Evolutionary conservation across 2,329 filamentous ascomycete genomes (phyloP), one percentile per base, ranked within the genome.

Genomic region (Cladosporium oxysporum): DNA sequence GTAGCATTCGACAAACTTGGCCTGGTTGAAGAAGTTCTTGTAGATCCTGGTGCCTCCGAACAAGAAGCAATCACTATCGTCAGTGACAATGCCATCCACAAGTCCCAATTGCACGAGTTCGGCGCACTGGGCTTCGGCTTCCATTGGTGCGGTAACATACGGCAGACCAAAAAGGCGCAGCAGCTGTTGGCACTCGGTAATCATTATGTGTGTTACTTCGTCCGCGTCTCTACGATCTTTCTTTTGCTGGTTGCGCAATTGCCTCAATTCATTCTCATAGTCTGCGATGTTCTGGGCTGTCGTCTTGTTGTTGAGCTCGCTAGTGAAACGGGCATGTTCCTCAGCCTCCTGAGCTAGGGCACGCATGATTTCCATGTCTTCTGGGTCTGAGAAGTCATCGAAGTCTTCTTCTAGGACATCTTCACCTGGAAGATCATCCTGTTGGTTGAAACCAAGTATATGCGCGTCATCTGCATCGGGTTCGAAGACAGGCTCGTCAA

Each of bases 1-100:
- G 76, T 98, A 99, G 79, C 95, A 98, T 80, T 99, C 95, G 50
- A 99, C 95, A 72, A 92, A 96, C 76, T 99, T 99, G 78, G 95
- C 95, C 72, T 92, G 90, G 79, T 97, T 99, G 83, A 99, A 99
- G 93, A 99, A 96, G 82, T 99, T 99, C 79, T 99, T 99, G 84
- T 99, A 99, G 26, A 99, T 91, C 21, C 94, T 86, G 0, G 93
- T 99, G 44, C 95, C 96, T 21, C 95, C 96, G 77, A 99, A 99
- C 0, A 99, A 85, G 74, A 99, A 99, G 0, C 90, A 96, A 81
- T 99, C 95, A 2, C 91, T 96, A 76, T 99, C 95, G 74, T 99
- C 95, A 0, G 96, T 99, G 33, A 99, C 93, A 68, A 99, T 97
- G 14, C 96, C 95, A 76, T 99, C 96, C 10, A 99, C 96, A 0